Percentiles rank a stretch among this genome's conserved stretches.
These are phyloP conservation scores for Thelonectria rubi DNA, from an alignment of 2,329 filamentous ascomycete species.

Conservation along the genomic window DNA sequence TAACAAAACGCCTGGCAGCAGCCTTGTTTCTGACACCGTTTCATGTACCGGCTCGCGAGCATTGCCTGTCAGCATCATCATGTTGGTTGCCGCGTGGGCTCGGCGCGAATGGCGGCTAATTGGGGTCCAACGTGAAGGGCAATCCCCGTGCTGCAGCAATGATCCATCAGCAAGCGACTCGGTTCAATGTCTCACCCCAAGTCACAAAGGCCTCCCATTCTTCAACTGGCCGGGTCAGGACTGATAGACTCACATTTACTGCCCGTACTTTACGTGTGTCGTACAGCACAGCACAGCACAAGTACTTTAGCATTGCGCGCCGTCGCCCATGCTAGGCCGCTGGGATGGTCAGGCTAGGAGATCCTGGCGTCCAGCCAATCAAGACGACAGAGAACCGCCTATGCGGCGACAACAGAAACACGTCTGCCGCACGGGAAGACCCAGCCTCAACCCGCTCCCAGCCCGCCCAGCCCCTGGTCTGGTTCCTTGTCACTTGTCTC, in stretches of 20 bases:
- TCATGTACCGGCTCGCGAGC: constrained; percentile 20
- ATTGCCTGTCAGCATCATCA: constrained; percentile 11
- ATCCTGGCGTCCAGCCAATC: constrained; percentile 37
- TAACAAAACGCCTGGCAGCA: constrained; percentile 23
- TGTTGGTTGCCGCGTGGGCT: constrained; percentile 6
- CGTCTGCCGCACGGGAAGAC: constrained; percentile 41
- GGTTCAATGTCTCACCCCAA: not conserved
- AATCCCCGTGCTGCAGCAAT: not conserved
- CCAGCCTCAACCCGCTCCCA: constrained; percentile 38
- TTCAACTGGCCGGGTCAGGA: not conserved
- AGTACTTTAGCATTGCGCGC: constrained; percentile 26
- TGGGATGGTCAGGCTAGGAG: constrained; percentile 29
- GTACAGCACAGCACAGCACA: constrained; percentile 1
- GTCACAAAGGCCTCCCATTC: not conserved
- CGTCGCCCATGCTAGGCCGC: constrained; percentile 30
- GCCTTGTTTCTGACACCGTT: constrained; percentile 21
- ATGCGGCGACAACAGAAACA: constrained; percentile 46
- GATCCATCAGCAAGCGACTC: not conserved
- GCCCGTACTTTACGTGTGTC: not conserved
- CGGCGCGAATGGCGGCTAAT: constrained; percentile 4
- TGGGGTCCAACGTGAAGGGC: not conserved
- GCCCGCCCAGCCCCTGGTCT: constrained; percentile 32
- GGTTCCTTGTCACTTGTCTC: constrained; percentile 40
- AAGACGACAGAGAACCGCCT: constrained; percentile 25
- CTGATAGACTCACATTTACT: not conserved